phyloP scores from a whole-genome alignment of 1,284 basidiomycete species.

The Trichosporon ovoides region DNA sequence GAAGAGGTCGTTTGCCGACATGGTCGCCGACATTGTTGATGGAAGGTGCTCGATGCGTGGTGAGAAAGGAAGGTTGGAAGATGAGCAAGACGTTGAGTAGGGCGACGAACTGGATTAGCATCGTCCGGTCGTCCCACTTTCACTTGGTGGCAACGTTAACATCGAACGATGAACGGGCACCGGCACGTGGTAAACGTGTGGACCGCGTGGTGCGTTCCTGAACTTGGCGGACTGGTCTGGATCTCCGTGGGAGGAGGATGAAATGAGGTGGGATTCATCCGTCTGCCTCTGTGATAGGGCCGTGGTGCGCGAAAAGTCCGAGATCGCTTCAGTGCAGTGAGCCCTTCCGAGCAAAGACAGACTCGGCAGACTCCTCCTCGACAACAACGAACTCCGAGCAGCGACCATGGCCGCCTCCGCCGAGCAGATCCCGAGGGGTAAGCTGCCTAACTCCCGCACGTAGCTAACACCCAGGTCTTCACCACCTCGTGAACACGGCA shows the following conservation, averaged over 20 bases:
- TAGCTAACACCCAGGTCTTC: slow-evolving; percentile 23
- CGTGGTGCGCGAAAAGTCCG: not conserved
- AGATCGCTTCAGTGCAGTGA: not conserved
- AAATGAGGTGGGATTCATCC: too few relatives aligned
- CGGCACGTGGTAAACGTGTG: too few relatives aligned
- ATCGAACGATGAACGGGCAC: too few relatives aligned
- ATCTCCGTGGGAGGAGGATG: too few relatives aligned
- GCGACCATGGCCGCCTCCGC: not conserved
- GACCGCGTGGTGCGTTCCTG: too few relatives aligned
- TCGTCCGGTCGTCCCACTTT: too few relatives aligned
- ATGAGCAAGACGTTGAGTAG: too few relatives aligned
- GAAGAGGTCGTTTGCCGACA: slow-evolving; percentile 19
- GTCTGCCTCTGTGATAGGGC: too few relatives aligned
- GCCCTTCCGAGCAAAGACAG: not conserved
- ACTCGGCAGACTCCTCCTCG: not conserved
- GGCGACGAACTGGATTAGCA: too few relatives aligned
- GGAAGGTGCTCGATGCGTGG: not conserved
- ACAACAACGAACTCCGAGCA: not conserved
- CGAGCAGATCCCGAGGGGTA: not conserved
- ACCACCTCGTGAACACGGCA: slow-evolving; percentile 28
- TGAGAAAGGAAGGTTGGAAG: too few relatives aligned
- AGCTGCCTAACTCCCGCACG: not conserved
- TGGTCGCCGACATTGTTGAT: slow-evolving; percentile 17
- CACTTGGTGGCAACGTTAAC: too few relatives aligned
- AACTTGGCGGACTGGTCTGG: too few relatives aligned